phyloP scores from a whole-genome alignment of 208 protist species.

The Strigomonas galati region DNA sequence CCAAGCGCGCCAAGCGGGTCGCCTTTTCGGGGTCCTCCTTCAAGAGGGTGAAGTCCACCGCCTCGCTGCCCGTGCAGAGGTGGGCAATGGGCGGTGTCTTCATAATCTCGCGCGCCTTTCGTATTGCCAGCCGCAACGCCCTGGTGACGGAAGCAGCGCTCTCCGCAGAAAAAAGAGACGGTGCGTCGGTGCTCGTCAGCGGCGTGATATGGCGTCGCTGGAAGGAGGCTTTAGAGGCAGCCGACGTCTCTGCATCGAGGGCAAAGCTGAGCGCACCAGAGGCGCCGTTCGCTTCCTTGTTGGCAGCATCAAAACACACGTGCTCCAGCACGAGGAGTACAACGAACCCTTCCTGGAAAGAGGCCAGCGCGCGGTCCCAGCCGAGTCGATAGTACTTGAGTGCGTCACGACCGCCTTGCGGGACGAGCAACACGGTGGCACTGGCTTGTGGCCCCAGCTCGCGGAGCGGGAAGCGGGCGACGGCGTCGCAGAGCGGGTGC shows the following conservation, averaged over 20 bases:
- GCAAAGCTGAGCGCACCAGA: not conserved
- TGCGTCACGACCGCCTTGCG: slow-evolving; percentile 63
- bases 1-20: slow-evolving; percentile 55
- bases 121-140: slow-evolving; percentile 50
- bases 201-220: slow-evolving; percentile 2
- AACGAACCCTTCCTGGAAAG: slow-evolving; percentile 50
- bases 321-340: slow-evolving; percentile 57
- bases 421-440: slow-evolving; percentile 54
- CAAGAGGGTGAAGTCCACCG: slow-evolving; percentile 64
- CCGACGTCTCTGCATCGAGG: not conserved
- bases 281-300: not conserved
- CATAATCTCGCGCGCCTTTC: slow-evolving; percentile 44
- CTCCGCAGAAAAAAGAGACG: not conserved
- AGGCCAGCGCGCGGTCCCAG: slow-evolving; percentile 60
- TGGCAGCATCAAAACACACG: slow-evolving; percentile 4
- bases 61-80: slow-evolving; percentile 41
- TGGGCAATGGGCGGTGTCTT: slow-evolving; percentile 34
- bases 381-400: slow-evolving; percentile 43
- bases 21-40: slow-evolving; percentile 40
- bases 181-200: not conserved
- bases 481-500: slow-evolving; percentile 47
- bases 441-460: slow-evolving; percentile 32
- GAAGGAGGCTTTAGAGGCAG: not conserved
- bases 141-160: slow-evolving; percentile 13
- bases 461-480: slow-evolving; percentile 39